phyloP scores from a whole-genome alignment of 805 yeast genomes.

The Komagataella phaffii region DNA sequence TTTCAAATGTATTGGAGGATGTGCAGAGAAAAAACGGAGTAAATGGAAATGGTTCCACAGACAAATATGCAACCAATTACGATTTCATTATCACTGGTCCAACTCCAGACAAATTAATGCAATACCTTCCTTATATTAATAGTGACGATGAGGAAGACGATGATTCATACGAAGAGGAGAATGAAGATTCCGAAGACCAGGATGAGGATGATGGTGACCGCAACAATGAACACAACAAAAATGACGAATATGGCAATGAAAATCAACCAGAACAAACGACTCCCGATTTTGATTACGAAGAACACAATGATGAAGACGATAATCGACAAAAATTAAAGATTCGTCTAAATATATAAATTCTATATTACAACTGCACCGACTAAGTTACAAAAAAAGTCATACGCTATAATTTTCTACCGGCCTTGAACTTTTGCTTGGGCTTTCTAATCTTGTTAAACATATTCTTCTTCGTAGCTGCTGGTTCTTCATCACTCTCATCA shows the following conservation, averaged over 20 bases:
- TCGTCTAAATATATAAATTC: neutral
- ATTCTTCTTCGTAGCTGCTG: slow-evolving; percentile 9
- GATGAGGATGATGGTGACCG: slow-evolving; percentile 3
- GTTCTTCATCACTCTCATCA: slow-evolving; percentile 27
- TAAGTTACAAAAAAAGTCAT: neutral
- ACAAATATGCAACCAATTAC: slow-evolving; percentile 7
- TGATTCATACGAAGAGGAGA: neutral
- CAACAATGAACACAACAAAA: neutral
- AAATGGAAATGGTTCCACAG: neutral
- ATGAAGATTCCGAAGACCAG: slow-evolving; percentile 2
- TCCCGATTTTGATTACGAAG: neutral
- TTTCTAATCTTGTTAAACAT: slow-evolving; percentile 12
- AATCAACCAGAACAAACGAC: neutral
- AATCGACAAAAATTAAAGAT: neutral
- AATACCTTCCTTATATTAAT: slow-evolving; percentile 17
- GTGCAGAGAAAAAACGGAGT: slow-evolving; percentile 1
- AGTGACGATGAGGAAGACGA: slow-evolving; percentile 11
- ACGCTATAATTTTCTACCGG: slow-evolving; percentile 43
- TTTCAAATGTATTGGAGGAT: slow-evolving; percentile 13
- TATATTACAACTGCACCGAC: neutral
- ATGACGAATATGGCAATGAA: neutral
- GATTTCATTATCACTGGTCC: slow-evolving; percentile 21
- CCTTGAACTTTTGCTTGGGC: slow-evolving; percentile 35
- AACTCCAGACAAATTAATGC: slow-evolving; percentile 17
- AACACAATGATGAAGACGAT: neutral